Percentiles rank a stretch among this genome's conserved stretches.
phyloP scores from a whole-genome alignment of 2,329 filamentous ascomycete species.

The Rhexocercosporidium sp. region DNA sequence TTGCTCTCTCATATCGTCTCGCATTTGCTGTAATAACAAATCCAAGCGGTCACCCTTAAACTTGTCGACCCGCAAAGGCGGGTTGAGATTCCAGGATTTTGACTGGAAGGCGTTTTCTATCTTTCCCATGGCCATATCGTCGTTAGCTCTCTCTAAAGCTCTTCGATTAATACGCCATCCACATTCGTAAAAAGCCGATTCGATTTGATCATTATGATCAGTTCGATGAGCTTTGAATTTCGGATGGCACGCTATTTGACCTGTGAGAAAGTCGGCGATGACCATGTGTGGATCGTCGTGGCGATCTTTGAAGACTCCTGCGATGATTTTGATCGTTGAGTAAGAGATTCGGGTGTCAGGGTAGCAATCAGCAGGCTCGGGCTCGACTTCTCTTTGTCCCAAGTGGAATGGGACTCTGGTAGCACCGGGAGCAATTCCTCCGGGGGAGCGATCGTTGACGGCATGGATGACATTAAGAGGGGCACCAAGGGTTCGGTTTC shows the following conservation, averaged over 20 bases:
- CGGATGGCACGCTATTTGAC: not conserved
- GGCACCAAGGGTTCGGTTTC: constrained; percentile 15
- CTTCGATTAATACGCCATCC: constrained; percentile 29
- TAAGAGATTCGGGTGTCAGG: constrained; percentile 19
- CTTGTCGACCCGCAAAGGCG: constrained; percentile 20
- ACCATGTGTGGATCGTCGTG: not conserved
- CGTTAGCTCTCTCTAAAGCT: constrained; percentile 17
- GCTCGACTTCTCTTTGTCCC: not conserved
- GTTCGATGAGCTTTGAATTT: too few species aligned
- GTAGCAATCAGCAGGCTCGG: constrained; percentile 15
- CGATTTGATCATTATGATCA: constrained; percentile 18
- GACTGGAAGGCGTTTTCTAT: constrained; percentile 16
- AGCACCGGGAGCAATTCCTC: not conserved
- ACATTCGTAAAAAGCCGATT: constrained; percentile 24
- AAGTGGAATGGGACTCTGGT: not conserved
- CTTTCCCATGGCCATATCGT: constrained; percentile 8
- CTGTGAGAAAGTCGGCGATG: constrained; percentile 19
- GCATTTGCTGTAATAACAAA: constrained; percentile 1
- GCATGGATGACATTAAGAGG: constrained; percentile 22
- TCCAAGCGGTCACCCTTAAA: constrained; percentile 17
- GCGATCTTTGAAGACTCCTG: constrained; percentile 6
- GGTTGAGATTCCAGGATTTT: constrained; percentile 7
- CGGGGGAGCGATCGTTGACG: not conserved
- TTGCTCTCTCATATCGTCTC: not conserved
- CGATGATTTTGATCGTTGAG: constrained; percentile 14